A percentile compares a stretch with the other conserved stretches of the same genome.
Evolutionary conservation across 805 yeast genomes (phyloP).

Genomic region (Clavispora phyllophila): DNA sequence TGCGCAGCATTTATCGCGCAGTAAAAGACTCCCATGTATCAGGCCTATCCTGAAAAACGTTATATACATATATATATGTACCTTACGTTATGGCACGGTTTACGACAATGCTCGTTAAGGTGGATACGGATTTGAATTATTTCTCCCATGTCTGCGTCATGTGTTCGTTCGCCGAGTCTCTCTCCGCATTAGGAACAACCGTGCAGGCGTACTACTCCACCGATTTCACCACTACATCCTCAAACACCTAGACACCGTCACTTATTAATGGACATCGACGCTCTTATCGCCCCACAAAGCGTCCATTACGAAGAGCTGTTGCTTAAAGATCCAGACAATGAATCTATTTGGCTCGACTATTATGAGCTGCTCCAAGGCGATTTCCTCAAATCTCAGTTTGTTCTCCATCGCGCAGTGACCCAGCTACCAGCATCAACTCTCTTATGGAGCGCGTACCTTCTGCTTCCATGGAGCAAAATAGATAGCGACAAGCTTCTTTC

Average conservation of each 20-base stretch:
- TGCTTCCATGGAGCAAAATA: slow-evolving; percentile 8
- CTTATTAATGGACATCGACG: slow-evolving; percentile 4
- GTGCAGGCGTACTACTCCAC: neutral
- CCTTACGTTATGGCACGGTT: too few relatives aligned
- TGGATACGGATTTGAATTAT: too few relatives aligned
- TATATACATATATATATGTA: too few relatives aligned
- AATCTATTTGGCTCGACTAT: slow-evolving; percentile 15
- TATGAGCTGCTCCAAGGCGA: slow-evolving; percentile 6
- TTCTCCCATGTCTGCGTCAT: neutral
- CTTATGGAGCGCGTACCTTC: slow-evolving; percentile 15
- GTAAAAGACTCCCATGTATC: neutral
- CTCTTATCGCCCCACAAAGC: slow-evolving; percentile 6
- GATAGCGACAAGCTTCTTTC: neutral
- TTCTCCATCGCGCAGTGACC: slow-evolving; percentile 13
- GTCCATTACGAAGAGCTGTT: slow-evolving; percentile 10
- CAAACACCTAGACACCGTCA: neutral
- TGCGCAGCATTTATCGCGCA: neutral
- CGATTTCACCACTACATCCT: neutral
- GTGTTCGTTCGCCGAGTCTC: neutral
- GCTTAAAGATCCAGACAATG: slow-evolving; percentile 6
- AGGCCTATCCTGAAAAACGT: too few relatives aligned
- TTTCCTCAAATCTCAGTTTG: slow-evolving; percentile 5
- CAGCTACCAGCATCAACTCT: slow-evolving; percentile 12
- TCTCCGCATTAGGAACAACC: neutral
- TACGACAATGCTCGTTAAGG: too few relatives aligned